Evolutionary conservation across 2,329 filamentous ascomycete genomes (phyloP).

Genomic region (Helicocarpus griseus): DNA sequence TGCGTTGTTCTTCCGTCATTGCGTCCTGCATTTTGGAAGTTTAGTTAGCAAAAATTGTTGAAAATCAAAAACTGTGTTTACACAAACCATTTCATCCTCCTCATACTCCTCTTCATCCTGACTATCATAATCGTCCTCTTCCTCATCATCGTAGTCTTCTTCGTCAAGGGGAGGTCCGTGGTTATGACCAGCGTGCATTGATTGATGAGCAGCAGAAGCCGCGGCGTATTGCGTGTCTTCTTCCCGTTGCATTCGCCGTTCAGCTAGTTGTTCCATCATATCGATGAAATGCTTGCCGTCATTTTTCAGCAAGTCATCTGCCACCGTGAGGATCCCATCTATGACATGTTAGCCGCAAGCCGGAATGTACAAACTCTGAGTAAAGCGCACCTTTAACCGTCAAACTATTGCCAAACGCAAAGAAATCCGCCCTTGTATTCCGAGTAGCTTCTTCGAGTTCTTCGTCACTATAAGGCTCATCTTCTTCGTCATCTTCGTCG

Average conservation of each 20-base stretch:
- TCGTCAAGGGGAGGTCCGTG: slow-evolving; percentile 65
- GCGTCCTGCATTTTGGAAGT: slow-evolving; percentile 55
- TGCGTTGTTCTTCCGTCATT: slow-evolving; percentile 96
- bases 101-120: slow-evolving; percentile 57
- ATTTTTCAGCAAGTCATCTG: slow-evolving; percentile 96
- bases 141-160: slow-evolving; percentile 62
- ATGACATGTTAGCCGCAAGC: slow-evolving; percentile 19
- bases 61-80: slow-evolving; percentile 9
- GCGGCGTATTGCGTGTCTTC: slow-evolving; percentile 70
- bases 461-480: slow-evolving; percentile 57
- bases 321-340: slow-evolving; percentile 95
- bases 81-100: slow-evolving; percentile 53
- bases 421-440: slow-evolving; percentile 66
- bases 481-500: slow-evolving; percentile 62
- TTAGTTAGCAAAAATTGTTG: slow-evolving; percentile 28
- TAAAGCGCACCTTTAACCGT: slow-evolving; percentile 67
- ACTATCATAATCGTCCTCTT: slow-evolving; percentile 60
- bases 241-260: slow-evolving; percentile 93
- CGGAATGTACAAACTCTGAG: neutral
- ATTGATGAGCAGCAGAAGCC: slow-evolving; percentile 47
- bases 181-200: slow-evolving; percentile 60
- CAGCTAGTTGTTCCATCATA: slow-evolving; percentile 99
- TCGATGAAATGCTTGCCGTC: slow-evolving; percentile 99
- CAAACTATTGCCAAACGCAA: slow-evolving; percentile 94
- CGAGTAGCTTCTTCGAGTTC: slow-evolving; percentile 54